Base-by-base conservation (phyloP, 2,329 filamentous ascomycete species). In the Ustulina deusta region DNA sequence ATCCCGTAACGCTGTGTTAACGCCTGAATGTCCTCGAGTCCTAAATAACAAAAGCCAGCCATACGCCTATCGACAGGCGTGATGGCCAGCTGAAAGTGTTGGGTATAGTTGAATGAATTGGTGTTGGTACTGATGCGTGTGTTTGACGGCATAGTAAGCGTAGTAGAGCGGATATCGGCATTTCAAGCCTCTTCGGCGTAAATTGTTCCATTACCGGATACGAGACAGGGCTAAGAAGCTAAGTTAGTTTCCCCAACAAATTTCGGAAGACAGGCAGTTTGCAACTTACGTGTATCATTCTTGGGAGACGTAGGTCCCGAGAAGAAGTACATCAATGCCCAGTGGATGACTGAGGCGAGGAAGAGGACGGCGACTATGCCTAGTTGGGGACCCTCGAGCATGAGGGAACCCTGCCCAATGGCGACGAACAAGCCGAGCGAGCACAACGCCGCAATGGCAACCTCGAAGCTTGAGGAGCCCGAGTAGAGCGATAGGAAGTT, bases 401-500 rank as follows among this genome's bases (percentile, higher is more conserved):
- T 51, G n/a, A n/a, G n/a, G n/a, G n/a, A n/a, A n/a, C 70, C 70
- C 58, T 72, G 70, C 11, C 65, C 61, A 5, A 70, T 40, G 22
- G 61, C 60, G 10, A 70, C 63, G 54, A 72, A 70, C 20, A 72
- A n/a, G 25, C 13, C 70, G 42, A 70, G 62, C 10, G 70, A 72
- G 65, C 70, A 72, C 6, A 72, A 17, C 1, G 70, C 70, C 2
- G 70, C 68, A 38, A 72, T 70, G 60, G 70, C 68, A 29, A 72
- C 68, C 65, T 72, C 68, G 42, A 66, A 69, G 62, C 68, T 69
- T 0, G 68, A 69, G 11, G 68, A 70, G 38, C 70, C 70, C 27
- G 68, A 68, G 68, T 70, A 71, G 44, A 71, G 66, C 5, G 69
- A 71, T 11, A 71, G 69, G 25, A 67, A 27, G 63, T 71, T 61